A percentile compares a stretch with the other conserved stretches of the same genome.
Conservation (phyloP, 176 grass and related monocot genomes). For the Phoenix dactylifera region DNA sequence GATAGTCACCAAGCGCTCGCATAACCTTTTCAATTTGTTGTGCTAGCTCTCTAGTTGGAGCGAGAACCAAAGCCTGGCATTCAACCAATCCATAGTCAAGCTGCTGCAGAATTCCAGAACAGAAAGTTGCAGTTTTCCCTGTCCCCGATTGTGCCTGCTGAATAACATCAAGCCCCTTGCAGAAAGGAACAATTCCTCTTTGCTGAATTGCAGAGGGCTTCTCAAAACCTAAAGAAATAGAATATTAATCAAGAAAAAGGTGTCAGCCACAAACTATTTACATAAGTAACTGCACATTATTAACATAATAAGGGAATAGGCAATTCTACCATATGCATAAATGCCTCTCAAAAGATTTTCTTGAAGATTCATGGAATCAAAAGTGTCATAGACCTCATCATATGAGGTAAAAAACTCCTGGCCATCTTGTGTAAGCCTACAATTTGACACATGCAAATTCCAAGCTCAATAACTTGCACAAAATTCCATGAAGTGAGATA, state of each 20-base stretch:
- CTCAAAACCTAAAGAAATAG: constrained; percentile 8
- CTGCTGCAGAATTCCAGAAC: constrained; percentile 11
- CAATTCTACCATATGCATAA: constrained; percentile 8
- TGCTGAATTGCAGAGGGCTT: constrained; percentile 14
- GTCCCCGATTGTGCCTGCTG: constrained; percentile 10
- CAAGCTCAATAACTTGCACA: neutral
- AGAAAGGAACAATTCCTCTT: constrained; percentile 17
- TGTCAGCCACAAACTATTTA: neutral
- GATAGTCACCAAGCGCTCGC: constrained; percentile 14
- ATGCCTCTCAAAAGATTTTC: constrained; percentile 14
- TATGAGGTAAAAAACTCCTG: constrained; percentile 16
- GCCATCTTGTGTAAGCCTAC: constrained; percentile 1
- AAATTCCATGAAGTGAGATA: neutral
- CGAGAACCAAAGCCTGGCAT: constrained; percentile 16
- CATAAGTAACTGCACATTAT: neutral
- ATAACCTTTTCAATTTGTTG: constrained; percentile 17
- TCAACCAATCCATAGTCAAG: constrained; percentile 11
- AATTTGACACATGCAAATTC: neutral
- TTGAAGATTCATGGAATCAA: constrained; percentile 8
- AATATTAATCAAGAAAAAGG: neutral
- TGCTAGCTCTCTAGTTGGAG: constrained; percentile 11
- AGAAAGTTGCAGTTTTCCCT: constrained; percentile 16
- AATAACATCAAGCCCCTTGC: constrained; percentile 10
- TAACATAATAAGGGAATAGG: neutral
- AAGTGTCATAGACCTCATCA: constrained; percentile 12